Evolutionary conservation across 2,329 filamentous ascomycete species (phyloP).

Genomic region (Cladosporium cucumerinum): DNA sequence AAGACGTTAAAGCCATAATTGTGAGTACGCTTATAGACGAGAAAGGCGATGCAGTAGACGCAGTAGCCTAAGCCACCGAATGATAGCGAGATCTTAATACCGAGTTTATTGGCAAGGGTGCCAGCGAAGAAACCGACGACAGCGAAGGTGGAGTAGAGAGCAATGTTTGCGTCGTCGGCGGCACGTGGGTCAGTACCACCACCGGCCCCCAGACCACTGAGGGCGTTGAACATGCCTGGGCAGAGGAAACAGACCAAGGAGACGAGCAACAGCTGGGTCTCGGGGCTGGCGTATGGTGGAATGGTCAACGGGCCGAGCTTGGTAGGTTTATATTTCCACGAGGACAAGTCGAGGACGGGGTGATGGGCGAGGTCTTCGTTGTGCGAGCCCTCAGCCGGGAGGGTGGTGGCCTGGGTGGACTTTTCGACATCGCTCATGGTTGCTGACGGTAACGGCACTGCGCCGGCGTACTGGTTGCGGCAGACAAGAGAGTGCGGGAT

Average conservation of each 20-base stretch:
- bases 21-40: constrained; percentile 65
- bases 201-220: constrained; percentile 50
- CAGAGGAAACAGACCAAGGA: constrained; percentile 29
- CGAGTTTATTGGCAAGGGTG: constrained; percentile 72
- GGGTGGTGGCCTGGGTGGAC: neutral
- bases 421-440: neutral
- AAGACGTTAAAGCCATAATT: constrained; percentile 72
- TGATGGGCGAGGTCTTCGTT: neutral
- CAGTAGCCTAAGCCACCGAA: constrained; percentile 55
- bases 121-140: constrained; percentile 62
- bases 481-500: neutral
- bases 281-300: constrained; percentile 50
- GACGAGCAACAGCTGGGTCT: constrained; percentile 43
- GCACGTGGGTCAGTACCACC: constrained; percentile 38
- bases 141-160: constrained; percentile 71
- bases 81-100: constrained; percentile 63
- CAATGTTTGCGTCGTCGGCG: constrained; percentile 54
- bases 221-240: constrained; percentile 49
- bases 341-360: neutral
- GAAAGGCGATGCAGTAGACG: constrained; percentile 57
- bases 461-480: neutral
- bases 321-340: neutral
- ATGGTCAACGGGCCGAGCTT: constrained; percentile 23
- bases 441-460: neutral
- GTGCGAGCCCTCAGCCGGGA: neutral